Base-by-base conservation (phyloP, 1,284 basidiomycete genomes). In the Bondarzewia mesenterica region DNA sequence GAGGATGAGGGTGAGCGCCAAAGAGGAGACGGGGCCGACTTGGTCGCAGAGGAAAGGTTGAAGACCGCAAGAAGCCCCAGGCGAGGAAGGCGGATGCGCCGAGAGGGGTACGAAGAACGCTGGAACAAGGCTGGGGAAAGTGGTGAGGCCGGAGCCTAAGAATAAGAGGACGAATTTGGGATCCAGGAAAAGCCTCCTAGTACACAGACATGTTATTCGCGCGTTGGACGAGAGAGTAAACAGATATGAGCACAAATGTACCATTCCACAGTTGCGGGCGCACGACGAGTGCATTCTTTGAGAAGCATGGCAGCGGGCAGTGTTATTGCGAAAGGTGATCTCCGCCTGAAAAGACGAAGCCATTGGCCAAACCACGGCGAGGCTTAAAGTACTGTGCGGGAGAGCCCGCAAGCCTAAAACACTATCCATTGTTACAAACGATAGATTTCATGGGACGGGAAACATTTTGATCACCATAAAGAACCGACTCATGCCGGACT, bases 61-160 rank as follows among this genome's bases (percentile, higher is more conserved):
- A 66, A 66, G 14, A 60, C 44, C 3, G 58, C 62, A 18, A 67
- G 58, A 36, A 65, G 60, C 1, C 56, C 44, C 0, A 62, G 15
- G 54, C 58, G 21, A 59, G 35, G 46, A 53, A 54, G 7, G 51
- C 35, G 5, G 66, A 60, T 23, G 63, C 55, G 20, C 54, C 51
- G 37, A 67, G 54, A 59, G 54, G 3, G 63, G 66, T 22, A 67
- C 61, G 52, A 67, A 67, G 55, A 66, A 67, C 8, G 66, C 60
- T 1, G 67, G 61, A 14, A 68, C 63, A 41, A 69, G 63, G 21
- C 64, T 51, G 15, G 64, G 67, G 47, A 68, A 68, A 2, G 63
- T 68, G 36, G 59, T 62, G 40, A 67, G 50, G 12, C 56, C 61
- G 26, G 58, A 62, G 3, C 61, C 65, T 16, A 66, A 21, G 50